Evolutionary conservation across 371 early-diverging fungal genomes (phyloP).

Genomic region (Apophysomyces elegans): DNA sequence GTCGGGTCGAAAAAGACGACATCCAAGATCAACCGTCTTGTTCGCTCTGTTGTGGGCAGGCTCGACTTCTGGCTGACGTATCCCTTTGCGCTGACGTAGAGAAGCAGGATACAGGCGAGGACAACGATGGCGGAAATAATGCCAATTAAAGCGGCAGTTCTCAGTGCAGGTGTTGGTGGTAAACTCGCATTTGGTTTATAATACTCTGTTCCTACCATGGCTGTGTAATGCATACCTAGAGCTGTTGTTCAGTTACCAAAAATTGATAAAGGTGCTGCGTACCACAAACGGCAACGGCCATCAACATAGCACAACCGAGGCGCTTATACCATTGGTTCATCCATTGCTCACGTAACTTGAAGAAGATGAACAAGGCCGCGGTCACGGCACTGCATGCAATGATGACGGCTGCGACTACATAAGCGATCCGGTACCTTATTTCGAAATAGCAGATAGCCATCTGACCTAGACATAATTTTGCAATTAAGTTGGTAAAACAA

Average conservation of each 20-base stretch:
- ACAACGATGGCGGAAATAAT: conserved; percentile 45
- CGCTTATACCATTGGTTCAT: conserved; percentile 52
- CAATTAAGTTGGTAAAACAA: neutral
- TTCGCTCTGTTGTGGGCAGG: conserved; percentile 12
- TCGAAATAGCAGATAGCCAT: conserved; percentile 43
- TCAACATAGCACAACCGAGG: conserved; percentile 42
- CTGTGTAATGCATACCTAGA: conserved; percentile 54
- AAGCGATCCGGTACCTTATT: conserved; percentile 23
- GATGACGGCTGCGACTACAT: conserved; percentile 36
- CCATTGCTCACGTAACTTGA: conserved; percentile 52
- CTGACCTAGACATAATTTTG: conserved; percentile 36
- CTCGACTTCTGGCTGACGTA: neutral
- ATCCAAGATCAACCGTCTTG: conserved; percentile 32
- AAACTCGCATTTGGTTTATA: conserved; percentile 14
- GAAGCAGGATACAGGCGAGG: conserved; percentile 31
- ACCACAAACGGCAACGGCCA: conserved; percentile 52
- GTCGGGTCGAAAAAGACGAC: conserved; percentile 40
- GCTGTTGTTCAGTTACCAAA: neutral
- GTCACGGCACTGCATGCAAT: conserved; percentile 43
- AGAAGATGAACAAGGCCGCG: conserved; percentile 45
- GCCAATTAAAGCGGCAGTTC: conserved; percentile 38
- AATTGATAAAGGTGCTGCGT: conserved; percentile 12
- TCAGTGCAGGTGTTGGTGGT: conserved; percentile 35
- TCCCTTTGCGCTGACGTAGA: conserved; percentile 21
- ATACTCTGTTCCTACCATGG: conserved; percentile 45